Evolutionary conservation across 2,329 filamentous ascomycete genomes (phyloP), one percentile per base, ranked within the genome.

Genomic region (Curvularia verruculosa): DNA sequence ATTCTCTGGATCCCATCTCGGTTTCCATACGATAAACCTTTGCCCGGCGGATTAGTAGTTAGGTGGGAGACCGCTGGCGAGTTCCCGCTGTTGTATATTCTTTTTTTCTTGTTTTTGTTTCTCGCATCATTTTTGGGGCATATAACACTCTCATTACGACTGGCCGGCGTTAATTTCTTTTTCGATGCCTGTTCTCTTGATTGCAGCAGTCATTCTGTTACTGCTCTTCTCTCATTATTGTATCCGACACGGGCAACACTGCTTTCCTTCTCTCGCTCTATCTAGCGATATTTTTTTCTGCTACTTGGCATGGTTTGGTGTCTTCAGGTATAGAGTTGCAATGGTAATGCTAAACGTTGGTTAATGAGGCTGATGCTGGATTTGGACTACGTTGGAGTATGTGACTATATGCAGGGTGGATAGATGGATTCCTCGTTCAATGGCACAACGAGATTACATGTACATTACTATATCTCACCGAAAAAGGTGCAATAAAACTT

Each of bases 11-110:
- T 29, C 29, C 29, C 13, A 3, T 31, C 8, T 8, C 29, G 29
- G 15, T 31, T 5, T 13, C 10, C 29, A 31, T 15, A 31, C 29
- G 29, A 31, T 3, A 49, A 39, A n/a, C 46, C 37, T 34, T 21
- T 36, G 13, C n/a, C 15, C 31, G 15, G 15, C 5, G 31, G 31
- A n/a, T 13, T 48, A 48, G 31, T 48, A 48, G 45, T 48, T 21
- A 48, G 31, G 45, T 48, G 45, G 29, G 19, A 26, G 45, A 37
- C 45, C 45, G 24, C 31, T 37, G 19, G 45, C 45, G 31, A 48
- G 37, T 37, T 18, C 31, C 31, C 31, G 31, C 31, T 36, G 31
- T n/a, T 7, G 15, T 36, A n/a, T 36, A 5, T 36, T 36, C 7
- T 36, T 36, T 7, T 3, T 29, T 29, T 29, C 26, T 6, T 9